Conservation (phyloP, 2,329 filamentous ascomycete species). For the Ustulina deusta region DNA sequence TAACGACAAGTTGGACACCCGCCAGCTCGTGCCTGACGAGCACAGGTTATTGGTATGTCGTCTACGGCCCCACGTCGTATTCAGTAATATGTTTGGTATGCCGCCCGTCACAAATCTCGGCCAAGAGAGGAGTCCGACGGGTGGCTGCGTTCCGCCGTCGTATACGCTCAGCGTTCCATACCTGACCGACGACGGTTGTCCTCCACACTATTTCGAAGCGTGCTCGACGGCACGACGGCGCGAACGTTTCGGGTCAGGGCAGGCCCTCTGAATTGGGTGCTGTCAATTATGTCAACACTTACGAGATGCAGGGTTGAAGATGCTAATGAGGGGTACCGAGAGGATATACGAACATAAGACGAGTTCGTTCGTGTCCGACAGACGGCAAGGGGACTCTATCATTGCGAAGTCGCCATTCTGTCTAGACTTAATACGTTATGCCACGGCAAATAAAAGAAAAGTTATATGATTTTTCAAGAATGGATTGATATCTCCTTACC, state of each 20-base stretch:
- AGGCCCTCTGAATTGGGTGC: not conserved
- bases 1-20: constrained; percentile 23
- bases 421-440: too few relatives aligned
- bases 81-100: constrained; percentile 32
- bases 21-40: constrained; percentile 21
- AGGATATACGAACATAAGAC: not conserved
- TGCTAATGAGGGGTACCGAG: not conserved
- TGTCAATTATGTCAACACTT: not conserved
- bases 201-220: constrained; percentile 14
- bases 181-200: constrained; percentile 23
- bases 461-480: too few relatives aligned
- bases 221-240: constrained; percentile 17
- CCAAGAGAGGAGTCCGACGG: constrained; percentile 19
- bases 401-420: not conserved
- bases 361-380: not conserved
- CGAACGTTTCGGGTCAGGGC: not conserved
- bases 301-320: not conserved
- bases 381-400: not conserved
- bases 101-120: constrained; percentile 23
- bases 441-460: too few relatives aligned
- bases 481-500: too few relatives aligned
- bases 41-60: constrained; percentile 29
- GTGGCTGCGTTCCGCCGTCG: constrained; percentile 27
- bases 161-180: constrained; percentile 28
- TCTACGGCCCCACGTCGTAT: constrained; percentile 10